Conservation (phyloP, 306 rosid species). For the Biancaea sappan region DNA sequence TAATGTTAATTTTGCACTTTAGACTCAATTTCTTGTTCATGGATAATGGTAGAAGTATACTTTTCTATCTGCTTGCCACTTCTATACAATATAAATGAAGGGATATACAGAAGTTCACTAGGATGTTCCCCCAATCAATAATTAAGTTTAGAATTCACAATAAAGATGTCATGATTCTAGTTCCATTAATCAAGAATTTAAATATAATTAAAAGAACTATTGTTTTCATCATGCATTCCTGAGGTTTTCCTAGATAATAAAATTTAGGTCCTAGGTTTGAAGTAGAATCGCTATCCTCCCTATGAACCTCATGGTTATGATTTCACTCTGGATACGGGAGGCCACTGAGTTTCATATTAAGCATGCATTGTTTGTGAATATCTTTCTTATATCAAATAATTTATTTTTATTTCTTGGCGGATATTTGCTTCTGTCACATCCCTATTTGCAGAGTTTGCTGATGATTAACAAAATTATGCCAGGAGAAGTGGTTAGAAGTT, state of each 20-base stretch:
- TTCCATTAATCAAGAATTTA: background rate
- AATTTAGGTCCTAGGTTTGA: background rate
- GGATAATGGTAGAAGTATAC: background rate
- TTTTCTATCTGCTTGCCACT: too few species aligned
- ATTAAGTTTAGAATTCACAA: background rate
- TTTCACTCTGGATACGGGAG: background rate
- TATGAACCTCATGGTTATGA: background rate
- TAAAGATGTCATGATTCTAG: background rate
- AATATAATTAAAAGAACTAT: background rate
- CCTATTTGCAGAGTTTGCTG: slow-evolving; percentile 7
- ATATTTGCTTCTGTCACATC: background rate
- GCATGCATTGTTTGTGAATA: background rate
- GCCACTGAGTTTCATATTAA: background rate
- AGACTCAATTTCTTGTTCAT: background rate
- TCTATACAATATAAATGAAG: too few species aligned
- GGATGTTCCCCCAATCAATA: background rate
- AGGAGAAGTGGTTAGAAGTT: slow-evolving; percentile 97
- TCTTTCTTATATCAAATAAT: background rate
- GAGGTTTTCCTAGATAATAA: background rate
- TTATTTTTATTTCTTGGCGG: background rate
- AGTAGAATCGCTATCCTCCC: background rate
- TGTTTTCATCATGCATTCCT: background rate
- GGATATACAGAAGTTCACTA: background rate
- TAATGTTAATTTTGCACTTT: too few species aligned
- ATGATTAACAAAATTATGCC: slow-evolving; percentile 27